These are phyloP conservation scores for Cyanodermella asteris DNA, from an alignment of 2,329 filamentous ascomycete genomes.

Conservation along the genomic window DNA sequence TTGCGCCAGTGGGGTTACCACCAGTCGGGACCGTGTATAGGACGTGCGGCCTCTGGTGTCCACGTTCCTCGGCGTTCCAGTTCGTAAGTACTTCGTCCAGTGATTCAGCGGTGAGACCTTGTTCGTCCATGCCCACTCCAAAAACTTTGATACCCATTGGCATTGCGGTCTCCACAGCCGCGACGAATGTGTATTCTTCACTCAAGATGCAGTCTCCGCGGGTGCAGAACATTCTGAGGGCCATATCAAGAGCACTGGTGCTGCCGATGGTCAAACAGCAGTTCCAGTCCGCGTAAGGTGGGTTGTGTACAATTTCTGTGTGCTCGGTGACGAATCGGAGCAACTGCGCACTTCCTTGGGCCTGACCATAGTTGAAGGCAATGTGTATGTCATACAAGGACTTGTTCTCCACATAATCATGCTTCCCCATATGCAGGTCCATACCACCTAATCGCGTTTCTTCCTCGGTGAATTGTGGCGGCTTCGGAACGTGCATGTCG, in stretches of 20 bases:
- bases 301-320: slow-evolving; percentile 48
- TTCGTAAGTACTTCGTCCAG: slow-evolving; percentile 41
- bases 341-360: slow-evolving; percentile 66
- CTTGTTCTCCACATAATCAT: slow-evolving; percentile 49
- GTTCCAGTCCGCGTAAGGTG: slow-evolving; percentile 79
- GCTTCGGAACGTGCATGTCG: slow-evolving; percentile 47
- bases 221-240: slow-evolving; percentile 58
- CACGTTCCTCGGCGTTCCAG: slow-evolving; percentile 37
- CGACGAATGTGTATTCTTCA: slow-evolving; percentile 81
- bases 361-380: slow-evolving; percentile 82
- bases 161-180: slow-evolving; percentile 42
- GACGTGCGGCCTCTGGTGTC: slow-evolving; percentile 41
- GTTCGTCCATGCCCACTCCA: slow-evolving; percentile 41
- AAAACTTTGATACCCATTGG: slow-evolving; percentile 40
- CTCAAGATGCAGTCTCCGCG: slow-evolving; percentile 60
- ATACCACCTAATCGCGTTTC: slow-evolving; percentile 40
- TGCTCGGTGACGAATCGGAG: slow-evolving; percentile 85
- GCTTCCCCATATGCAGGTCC: slow-evolving; percentile 51
- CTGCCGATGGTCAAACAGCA: slow-evolving; percentile 67
- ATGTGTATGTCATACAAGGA: slow-evolving; percentile 51
- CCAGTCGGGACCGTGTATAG: slow-evolving; percentile 59
- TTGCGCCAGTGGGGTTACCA: slow-evolving; percentile 80
- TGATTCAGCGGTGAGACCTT: slow-evolving; percentile 39
- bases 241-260: slow-evolving; percentile 67
- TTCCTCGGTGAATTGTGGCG: slow-evolving; percentile 48